phyloP scores from a whole-genome alignment of 2,329 filamentous ascomycete genomes.

The Cadophora sp. region DNA sequence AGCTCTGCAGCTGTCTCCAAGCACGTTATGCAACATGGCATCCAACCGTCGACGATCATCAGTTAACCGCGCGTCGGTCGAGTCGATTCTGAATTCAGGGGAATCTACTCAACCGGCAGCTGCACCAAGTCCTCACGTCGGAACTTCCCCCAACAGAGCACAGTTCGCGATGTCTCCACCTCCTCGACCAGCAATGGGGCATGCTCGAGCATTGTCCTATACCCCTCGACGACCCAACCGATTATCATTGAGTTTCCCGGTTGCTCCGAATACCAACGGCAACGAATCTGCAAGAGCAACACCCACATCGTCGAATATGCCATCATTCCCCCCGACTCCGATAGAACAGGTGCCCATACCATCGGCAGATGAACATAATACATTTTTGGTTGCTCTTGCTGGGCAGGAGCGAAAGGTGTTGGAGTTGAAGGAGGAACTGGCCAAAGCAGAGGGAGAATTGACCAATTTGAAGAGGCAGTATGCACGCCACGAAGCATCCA shows the following conservation, averaged over 20 bases:
- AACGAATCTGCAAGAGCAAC: conserved; percentile 40
- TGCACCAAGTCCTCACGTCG: conserved; percentile 40
- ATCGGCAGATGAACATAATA: conserved; percentile 42
- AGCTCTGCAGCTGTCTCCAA: conserved; percentile 30
- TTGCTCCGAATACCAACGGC: conserved; percentile 38
- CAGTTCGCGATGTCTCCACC: conserved; percentile 39
- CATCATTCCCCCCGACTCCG: conserved; percentile 41
- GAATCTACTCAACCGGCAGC: conserved; percentile 34
- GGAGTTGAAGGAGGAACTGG: conserved; percentile 89
- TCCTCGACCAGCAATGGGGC: conserved; percentile 31
- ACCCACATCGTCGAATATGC: conserved; percentile 40
- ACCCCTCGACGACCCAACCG: conserved; percentile 42
- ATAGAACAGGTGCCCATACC: conserved; percentile 33
- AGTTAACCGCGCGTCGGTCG: conserved; percentile 41
- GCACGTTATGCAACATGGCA: conserved; percentile 43
- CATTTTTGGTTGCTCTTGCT: conserved; percentile 86
- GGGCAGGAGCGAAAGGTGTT: conserved; percentile 90
- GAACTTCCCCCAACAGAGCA: conserved; percentile 38
- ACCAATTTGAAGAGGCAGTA: conserved; percentile 82
- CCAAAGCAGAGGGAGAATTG: conserved; percentile 80
- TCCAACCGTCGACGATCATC: conserved; percentile 39
- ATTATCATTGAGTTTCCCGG: conserved; percentile 45
- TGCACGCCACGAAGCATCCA: conserved; percentile 76
- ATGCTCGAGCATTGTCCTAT: conserved; percentile 41
- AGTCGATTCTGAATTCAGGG: conserved; percentile 43